These are phyloP conservation scores for Begonia loranthoides DNA, from an alignment of 306 rosid genomes.

Conservation along the genomic window DNA sequence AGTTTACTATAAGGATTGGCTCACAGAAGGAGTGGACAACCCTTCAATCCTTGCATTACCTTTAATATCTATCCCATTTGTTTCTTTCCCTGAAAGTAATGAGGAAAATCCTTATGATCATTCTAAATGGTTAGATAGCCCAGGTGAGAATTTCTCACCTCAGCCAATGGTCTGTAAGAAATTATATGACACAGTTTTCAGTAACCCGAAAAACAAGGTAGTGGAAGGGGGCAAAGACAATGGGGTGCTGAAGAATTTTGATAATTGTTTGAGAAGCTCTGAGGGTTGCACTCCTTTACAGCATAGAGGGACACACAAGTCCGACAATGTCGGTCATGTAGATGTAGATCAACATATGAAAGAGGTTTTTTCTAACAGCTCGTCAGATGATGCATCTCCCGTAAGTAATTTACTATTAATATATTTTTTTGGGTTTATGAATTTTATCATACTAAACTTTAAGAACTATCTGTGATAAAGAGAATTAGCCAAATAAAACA, in stretches of 20 bases:
- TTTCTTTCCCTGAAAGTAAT: constrained; percentile 16
- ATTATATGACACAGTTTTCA: constrained; percentile 50
- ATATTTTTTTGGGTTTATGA: background rate
- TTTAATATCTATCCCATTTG: constrained; percentile 38
- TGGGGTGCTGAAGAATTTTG: constrained; percentile 18
- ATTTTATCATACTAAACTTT: background rate
- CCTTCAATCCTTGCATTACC: constrained; percentile 56
- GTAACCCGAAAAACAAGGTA: constrained; percentile 20
- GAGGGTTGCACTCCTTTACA: constrained; percentile 30
- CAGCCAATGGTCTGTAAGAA: constrained; percentile 65
- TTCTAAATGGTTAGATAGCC: constrained; percentile 35
- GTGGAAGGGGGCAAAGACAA: constrained; percentile 20
- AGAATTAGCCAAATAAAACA: no score
- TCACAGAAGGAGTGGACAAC: constrained; percentile 54
- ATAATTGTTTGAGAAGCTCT: constrained; percentile 18
- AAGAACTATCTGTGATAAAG: background rate
- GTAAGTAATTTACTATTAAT: constrained; percentile 23
- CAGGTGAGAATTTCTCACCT: constrained; percentile 36
- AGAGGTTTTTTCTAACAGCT: constrained; percentile 23
- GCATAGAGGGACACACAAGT: constrained; percentile 19
- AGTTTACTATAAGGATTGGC: constrained; percentile 78
- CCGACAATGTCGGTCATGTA: constrained; percentile 20
- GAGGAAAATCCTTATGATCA: constrained; percentile 24
- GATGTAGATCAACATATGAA: constrained; percentile 32
- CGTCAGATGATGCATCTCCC: constrained; percentile 17